Evolutionary conservation across 768 basidiomycete species (phyloP), one percentile per base, ranked within the genome.

Genomic region (Tylopilus vinaceipallidus): DNA sequence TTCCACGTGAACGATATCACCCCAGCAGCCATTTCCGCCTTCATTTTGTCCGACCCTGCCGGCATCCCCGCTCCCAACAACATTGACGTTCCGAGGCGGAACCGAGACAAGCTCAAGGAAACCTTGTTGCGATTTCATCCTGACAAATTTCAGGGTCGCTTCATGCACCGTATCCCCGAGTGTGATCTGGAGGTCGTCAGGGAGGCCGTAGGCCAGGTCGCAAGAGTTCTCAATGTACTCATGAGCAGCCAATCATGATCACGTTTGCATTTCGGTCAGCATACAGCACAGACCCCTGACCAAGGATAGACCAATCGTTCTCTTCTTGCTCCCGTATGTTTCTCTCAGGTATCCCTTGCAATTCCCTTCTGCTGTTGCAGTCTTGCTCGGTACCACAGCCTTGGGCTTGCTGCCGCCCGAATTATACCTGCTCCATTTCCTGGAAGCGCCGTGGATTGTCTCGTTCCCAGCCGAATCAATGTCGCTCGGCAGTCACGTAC

Each of bases 61-160:
- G 23, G 42, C 38, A 27, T 29, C 13, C 42, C 39, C 16, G 9
- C 29, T 19, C 36, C 47, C 38, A 45, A 44, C 17, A 44, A 54
- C 19, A 61, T 52, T 42, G 71, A 68, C 17, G 50, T 50, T 19
- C 62, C 64, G 29, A 79, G 73, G 64, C 79, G 75, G 61, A 73
- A 71, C 29, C 83, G 79, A 61, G 84, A 88, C 17, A 82, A 75
- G 53, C 59, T 88, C 38, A 73, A 83, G 57, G 86, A 88, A 66
- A 76, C 84, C 0, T 74, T 88, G 58, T 65, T 88, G 22, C 82
- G 86, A 17, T 90, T 86, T 63, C 88, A 90, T 61, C 88, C 88
- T 2, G 88, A 90, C 66, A 90, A 90, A 63, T 89, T 89, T 46
- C 85, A 90, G 62, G 85, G 88, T 17, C 75, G 88, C 29, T 69